Evolutionary conservation across 345 rosid species (phyloP).

Genomic region (Corchorus capsularis): DNA sequence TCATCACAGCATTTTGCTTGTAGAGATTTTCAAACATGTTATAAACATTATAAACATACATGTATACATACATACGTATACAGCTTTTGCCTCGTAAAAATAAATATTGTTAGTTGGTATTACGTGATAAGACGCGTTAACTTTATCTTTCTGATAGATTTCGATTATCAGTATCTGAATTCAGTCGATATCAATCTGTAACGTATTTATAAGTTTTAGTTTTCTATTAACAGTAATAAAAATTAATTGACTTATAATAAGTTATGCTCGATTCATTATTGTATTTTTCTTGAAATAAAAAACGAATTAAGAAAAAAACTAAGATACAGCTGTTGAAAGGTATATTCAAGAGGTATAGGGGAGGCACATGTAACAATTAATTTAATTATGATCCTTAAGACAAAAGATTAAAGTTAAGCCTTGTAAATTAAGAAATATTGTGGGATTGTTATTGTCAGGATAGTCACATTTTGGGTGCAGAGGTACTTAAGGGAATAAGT

Average conservation of each 20-base stretch:
- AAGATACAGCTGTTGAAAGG: neutral
- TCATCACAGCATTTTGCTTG: neutral
- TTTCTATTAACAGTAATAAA: neutral
- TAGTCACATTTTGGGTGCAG: conserved; percentile 47
- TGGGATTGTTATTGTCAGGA: conserved; percentile 15
- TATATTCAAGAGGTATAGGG: neutral
- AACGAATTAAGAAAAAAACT: neutral
- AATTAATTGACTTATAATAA: neutral
- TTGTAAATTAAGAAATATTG: conserved; percentile 20
- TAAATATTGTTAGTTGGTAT: neutral
- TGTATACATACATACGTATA: neutral
- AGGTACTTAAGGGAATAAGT: conserved; percentile 44
- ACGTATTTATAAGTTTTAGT: neutral
- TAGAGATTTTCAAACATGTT: conserved; percentile 4
- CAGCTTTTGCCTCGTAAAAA: neutral
- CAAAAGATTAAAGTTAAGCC: conserved; percentile 43
- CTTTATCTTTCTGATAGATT: too few relatives aligned
- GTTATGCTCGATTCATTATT: neutral
- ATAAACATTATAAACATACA: neutral
- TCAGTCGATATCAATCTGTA: neutral
- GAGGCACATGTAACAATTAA: conserved; percentile 11
- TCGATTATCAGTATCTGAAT: neutral
- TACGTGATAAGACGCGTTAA: neutral
- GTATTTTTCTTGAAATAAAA: neutral
- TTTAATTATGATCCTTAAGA: conserved; percentile 33